These are phyloP conservation scores for Calocybe indica DNA, from an alignment of 768 basidiomycete species.

Conservation along the genomic window DNA sequence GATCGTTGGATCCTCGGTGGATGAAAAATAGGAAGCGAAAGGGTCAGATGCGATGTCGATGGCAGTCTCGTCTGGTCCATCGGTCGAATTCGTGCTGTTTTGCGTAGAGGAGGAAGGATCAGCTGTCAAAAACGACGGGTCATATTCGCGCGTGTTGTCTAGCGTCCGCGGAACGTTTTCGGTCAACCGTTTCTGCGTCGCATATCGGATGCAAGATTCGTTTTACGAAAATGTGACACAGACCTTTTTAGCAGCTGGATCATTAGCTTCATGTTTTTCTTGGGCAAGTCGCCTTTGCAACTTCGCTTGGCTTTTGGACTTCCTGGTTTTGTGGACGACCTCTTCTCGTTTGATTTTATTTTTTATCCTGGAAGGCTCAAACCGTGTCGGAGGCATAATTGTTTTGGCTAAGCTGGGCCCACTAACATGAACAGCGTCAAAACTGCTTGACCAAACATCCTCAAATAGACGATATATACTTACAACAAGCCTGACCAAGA, in stretches of 20 bases:
- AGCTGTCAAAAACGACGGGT: slow-evolving; percentile 60
- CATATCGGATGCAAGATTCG: background rate
- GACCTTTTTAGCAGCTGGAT: slow-evolving; percentile 78
- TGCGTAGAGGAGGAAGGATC: slow-evolving; percentile 32
- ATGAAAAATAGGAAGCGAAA: slow-evolving; percentile 72
- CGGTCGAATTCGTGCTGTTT: slow-evolving; percentile 24
- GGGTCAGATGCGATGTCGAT: slow-evolving; percentile 70
- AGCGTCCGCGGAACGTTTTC: slow-evolving; percentile 88
- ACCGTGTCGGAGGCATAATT: slow-evolving; percentile 49
- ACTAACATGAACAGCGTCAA: slow-evolving; percentile 1
- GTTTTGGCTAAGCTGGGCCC: background rate
- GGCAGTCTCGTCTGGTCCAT: slow-evolving; percentile 50
- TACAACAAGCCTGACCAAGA: background rate
- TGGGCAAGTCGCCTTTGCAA: slow-evolving; percentile 73
- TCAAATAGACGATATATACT: background rate
- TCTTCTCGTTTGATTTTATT: slow-evolving; percentile 90
- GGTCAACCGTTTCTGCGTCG: slow-evolving; percentile 64
- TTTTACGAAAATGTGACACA: slow-evolving; percentile 9
- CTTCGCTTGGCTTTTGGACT: slow-evolving; percentile 74
- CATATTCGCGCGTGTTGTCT: slow-evolving; percentile 88
- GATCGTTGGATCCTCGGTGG: slow-evolving; percentile 56
- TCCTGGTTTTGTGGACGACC: slow-evolving; percentile 64
- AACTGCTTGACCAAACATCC: background rate
- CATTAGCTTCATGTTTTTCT: slow-evolving; percentile 69
- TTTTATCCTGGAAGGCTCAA: slow-evolving; percentile 65